phyloP scores from a whole-genome alignment of 768 basidiomycete genomes.

The Trametes gibbosa region DNA sequence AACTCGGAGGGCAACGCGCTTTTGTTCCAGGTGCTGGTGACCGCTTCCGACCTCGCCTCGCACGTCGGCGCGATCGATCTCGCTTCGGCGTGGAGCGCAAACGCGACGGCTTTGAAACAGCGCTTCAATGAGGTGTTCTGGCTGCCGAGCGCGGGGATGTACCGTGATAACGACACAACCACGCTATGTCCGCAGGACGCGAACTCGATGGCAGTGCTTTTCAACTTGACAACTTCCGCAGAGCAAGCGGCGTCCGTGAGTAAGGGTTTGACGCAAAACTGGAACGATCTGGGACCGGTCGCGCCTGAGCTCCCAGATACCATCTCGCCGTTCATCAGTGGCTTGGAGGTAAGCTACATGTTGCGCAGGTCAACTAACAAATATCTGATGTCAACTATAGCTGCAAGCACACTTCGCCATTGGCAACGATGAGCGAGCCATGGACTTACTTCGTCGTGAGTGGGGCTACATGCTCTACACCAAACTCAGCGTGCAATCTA shows the following conservation, averaged over 20 bases:
- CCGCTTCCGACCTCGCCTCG: constrained; percentile 43
- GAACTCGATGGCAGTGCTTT: constrained; percentile 54
- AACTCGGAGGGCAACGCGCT: constrained; percentile 58
- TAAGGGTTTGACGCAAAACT: constrained; percentile 46
- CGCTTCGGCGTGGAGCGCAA: constrained; percentile 38
- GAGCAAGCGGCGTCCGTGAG: constrained; percentile 44
- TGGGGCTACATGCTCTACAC: constrained; percentile 65
- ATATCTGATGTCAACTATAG: constrained; percentile 26
- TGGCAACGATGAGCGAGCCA: constrained; percentile 48
- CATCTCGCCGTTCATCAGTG: constrained; percentile 57
- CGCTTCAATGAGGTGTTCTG: constrained; percentile 53
- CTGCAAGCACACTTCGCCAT: constrained; percentile 57
- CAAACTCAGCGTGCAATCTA: constrained; percentile 52
- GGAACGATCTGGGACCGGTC: constrained; percentile 51
- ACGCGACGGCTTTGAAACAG: constrained; percentile 48
- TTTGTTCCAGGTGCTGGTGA: constrained; percentile 51
- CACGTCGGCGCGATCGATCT: constrained; percentile 36
- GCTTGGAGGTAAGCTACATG: constrained; percentile 46
- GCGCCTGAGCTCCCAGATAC: constrained; percentile 58
- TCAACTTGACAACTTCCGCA: constrained; percentile 43
- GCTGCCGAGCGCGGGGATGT: constrained; percentile 47
- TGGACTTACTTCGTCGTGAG: constrained; percentile 50
- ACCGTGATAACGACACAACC: constrained; percentile 52
- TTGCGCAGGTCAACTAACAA: neutral
- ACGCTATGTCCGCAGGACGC: constrained; percentile 55